Conservation (phyloP, 345 rosid species). For the Lagerstroemia speciosa region DNA sequence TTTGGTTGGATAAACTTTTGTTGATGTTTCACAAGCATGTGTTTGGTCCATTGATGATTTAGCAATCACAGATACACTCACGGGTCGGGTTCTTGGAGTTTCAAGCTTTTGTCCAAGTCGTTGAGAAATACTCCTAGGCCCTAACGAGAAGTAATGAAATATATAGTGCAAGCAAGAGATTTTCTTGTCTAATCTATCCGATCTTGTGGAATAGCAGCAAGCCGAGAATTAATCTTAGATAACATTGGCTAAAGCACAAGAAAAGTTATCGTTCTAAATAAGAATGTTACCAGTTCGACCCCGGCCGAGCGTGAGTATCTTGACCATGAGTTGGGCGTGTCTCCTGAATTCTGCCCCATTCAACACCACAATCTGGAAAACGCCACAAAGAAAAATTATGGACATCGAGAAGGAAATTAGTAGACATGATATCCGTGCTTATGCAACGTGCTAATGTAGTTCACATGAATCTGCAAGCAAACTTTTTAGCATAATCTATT, state of each 20-base stretch:
- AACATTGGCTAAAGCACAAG: not conserved
- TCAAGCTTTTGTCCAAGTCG: not conserved
- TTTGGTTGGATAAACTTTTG: no score
- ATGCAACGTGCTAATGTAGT: not conserved
- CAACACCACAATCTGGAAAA: not conserved
- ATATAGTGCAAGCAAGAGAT: conserved; percentile 1
- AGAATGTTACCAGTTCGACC: not conserved
- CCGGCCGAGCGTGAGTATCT: not conserved
- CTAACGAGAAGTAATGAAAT: not conserved
- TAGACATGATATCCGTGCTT: not conserved
- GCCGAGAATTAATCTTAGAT: not conserved
- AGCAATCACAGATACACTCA: not conserved
- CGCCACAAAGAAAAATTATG: not conserved
- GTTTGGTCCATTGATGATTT: no score
- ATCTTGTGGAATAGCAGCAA: not conserved
- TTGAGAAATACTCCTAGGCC: not conserved
- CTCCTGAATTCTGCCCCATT: not conserved
- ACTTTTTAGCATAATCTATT: not conserved
- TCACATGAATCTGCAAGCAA: not conserved
- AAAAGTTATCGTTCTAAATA: not conserved
- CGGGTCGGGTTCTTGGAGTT: not conserved
- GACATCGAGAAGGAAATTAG: not conserved
- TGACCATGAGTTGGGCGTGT: not conserved
- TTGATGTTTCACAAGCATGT: no score
- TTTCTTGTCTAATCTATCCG: conserved; percentile 8